phyloP scores from a whole-genome alignment of 2,329 filamentous ascomycete genomes.

The Botryotinia narcissicola region DNA sequence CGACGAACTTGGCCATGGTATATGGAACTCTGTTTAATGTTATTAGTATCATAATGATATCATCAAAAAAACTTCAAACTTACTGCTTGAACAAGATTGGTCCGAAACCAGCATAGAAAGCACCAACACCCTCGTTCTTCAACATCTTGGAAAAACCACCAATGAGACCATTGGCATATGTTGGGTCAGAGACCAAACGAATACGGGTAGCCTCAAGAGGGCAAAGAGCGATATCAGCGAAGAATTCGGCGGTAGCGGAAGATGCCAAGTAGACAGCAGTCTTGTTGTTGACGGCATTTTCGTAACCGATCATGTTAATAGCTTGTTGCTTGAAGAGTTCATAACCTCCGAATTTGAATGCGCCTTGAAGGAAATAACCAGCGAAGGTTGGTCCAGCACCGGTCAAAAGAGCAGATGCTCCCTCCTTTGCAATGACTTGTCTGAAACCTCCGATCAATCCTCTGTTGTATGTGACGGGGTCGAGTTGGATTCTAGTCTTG shows the following conservation, averaged over 20 bases:
- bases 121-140: slow-evolving; percentile 77
- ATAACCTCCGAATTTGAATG: slow-evolving; percentile 92
- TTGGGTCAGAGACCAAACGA: slow-evolving; percentile 84
- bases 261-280: slow-evolving; percentile 78
- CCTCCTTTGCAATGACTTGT: slow-evolving; percentile 80
- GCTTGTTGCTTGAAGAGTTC: slow-evolving; percentile 94
- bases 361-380: slow-evolving; percentile 92
- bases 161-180: slow-evolving; percentile 76
- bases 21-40: slow-evolving; percentile 65
- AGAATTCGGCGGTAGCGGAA: slow-evolving; percentile 63
- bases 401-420: slow-evolving; percentile 80
- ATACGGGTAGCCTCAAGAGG: slow-evolving; percentile 92
- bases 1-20: slow-evolving; percentile 94
- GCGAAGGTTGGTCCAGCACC: slow-evolving; percentile 82
- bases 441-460: slow-evolving; percentile 84
- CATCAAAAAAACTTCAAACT: slow-evolving; percentile 35
- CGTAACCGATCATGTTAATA: slow-evolving; percentile 76
- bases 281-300: slow-evolving; percentile 74
- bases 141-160: slow-evolving; percentile 80
- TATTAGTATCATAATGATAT: not conserved
- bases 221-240: slow-evolving; percentile 80
- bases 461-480: slow-evolving; percentile 83
- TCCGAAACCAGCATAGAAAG: slow-evolving; percentile 90
- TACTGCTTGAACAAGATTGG: slow-evolving; percentile 81
- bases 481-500: slow-evolving; percentile 94